Conservation (phyloP, 2,329 filamentous ascomycete genomes). For the Aspergillus viridinutans region DNA sequence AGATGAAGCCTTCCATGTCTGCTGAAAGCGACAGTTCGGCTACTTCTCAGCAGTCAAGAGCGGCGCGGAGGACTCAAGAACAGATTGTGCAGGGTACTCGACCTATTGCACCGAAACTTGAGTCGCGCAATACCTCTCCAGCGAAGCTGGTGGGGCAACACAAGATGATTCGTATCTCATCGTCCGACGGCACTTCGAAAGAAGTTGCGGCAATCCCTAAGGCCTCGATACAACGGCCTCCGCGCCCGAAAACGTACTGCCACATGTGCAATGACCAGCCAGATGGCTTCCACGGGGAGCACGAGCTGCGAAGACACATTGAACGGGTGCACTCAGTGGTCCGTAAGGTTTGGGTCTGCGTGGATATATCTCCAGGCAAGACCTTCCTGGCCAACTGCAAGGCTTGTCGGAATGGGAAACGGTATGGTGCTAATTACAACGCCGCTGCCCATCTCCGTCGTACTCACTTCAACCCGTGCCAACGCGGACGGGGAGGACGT, state of each 20-base stretch:
- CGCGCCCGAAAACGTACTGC: constrained; percentile 69
- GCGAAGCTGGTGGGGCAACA: constrained; percentile 35
- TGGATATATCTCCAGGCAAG: constrained; percentile 56
- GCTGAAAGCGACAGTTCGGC: constrained; percentile 44
- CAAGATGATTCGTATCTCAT: constrained; percentile 50
- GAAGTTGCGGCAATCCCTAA: constrained; percentile 54
- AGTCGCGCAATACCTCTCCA: constrained; percentile 28
- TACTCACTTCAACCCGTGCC: constrained; percentile 75
- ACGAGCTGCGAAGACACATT: constrained; percentile 69
- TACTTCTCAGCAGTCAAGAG: constrained; percentile 42
- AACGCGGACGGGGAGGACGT: constrained; percentile 51
- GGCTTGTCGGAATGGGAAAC: constrained; percentile 69
- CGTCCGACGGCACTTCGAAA: constrained; percentile 51
- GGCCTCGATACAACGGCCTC: constrained; percentile 59
- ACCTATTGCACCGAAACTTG: constrained; percentile 48
- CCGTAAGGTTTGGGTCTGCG: constrained; percentile 60
- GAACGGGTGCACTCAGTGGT: constrained; percentile 61
- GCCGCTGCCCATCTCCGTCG: constrained; percentile 85
- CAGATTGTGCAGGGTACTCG: constrained; percentile 46
- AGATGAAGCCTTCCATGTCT: constrained; percentile 51
- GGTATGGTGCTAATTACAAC: constrained; percentile 91
- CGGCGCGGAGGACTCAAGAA: constrained; percentile 45
- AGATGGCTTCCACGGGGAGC: constrained; percentile 78
- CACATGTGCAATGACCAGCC: constrained; percentile 65
- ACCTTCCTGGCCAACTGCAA: constrained; percentile 77